A percentile compares a stretch with the other conserved stretches of the same genome.
phyloP scores from a whole-genome alignment of 225 moss, liverwort and hornwort genomes.

The Asterella californica region DNA sequence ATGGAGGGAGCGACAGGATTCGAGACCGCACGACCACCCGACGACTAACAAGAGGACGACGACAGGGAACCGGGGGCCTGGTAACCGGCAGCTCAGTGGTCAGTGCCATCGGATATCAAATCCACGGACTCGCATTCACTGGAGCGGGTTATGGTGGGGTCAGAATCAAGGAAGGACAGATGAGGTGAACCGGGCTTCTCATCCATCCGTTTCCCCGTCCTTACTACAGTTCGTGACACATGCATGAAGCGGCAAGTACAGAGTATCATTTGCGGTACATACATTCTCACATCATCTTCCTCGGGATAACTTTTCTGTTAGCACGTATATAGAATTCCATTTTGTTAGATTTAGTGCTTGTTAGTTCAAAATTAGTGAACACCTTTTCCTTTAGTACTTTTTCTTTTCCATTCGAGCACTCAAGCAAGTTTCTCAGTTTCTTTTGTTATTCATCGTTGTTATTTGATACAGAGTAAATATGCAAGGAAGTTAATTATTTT shows the following conservation, averaged over 20 bases:
- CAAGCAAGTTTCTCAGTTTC: no score
- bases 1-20: not conserved
- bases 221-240: not conserved
- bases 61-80: not conserved
- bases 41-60: not conserved
- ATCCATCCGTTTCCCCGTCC: conserved; percentile 9
- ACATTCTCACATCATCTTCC: not conserved
- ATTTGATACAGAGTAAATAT: not conserved
- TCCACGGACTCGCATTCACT: not conserved
- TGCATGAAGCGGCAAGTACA: not conserved
- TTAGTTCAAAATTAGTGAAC: no score
- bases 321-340: no score
- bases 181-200: not conserved
- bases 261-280: not conserved
- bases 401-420: no score
- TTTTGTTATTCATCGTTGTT: no score
- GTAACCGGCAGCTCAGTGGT: not conserved
- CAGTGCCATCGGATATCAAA: not conserved
- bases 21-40: not conserved
- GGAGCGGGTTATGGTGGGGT: not conserved
- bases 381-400: no score
- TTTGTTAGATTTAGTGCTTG: no score
- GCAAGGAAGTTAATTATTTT: no score
- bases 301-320: no score
- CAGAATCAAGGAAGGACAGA: not conserved